These are phyloP conservation scores for Pyrenophora graminea DNA, from an alignment of 2,329 filamentous ascomycete species.

Conservation along the genomic window DNA sequence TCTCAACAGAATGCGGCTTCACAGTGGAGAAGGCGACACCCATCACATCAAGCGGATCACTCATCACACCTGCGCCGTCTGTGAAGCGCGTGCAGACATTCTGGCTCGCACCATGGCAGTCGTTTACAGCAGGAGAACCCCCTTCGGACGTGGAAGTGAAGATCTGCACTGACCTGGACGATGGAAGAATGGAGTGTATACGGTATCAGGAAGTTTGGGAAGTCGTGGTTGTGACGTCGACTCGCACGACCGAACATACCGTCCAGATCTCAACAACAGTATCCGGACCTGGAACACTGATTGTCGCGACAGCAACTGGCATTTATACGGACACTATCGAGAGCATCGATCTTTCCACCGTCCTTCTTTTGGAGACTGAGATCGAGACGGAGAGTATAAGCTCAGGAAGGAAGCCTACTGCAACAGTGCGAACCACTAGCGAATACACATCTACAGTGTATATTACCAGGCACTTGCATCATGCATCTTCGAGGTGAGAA, in stretches of 20 bases:
- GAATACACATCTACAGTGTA: constrained; percentile 22
- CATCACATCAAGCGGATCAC: constrained; percentile 14
- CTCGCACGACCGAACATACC: constrained; percentile 39
- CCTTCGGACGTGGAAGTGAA: constrained; percentile 50
- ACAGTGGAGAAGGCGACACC: constrained; percentile 44
- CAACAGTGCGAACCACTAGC: constrained; percentile 5
- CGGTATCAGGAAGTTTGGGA: constrained; percentile 51
- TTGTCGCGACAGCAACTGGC: constrained; percentile 48
- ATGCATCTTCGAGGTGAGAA: constrained; percentile 21
- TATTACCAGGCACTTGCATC: constrained; percentile 30
- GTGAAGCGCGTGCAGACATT: constrained; percentile 50
- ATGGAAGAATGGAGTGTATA: constrained; percentile 47
- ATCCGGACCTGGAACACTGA: constrained; percentile 34
- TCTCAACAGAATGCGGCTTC: constrained; percentile 52
- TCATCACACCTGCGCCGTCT: constrained; percentile 46
- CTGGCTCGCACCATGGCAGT: constrained; percentile 52
- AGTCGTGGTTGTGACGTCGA: constrained; percentile 46
- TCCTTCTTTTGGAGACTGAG: constrained; percentile 44
- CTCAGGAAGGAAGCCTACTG: constrained; percentile 19
- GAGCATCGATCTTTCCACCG: constrained; percentile 47
- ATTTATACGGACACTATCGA: constrained; percentile 47
- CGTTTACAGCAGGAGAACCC: constrained; percentile 45
- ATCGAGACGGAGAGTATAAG: constrained; percentile 43
- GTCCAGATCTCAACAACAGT: constrained; percentile 50
- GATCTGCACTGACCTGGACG: constrained; percentile 45